These are phyloP conservation scores for Candida boidinii DNA, from an alignment of 805 yeast genomes.

Conservation along the genomic window DNA sequence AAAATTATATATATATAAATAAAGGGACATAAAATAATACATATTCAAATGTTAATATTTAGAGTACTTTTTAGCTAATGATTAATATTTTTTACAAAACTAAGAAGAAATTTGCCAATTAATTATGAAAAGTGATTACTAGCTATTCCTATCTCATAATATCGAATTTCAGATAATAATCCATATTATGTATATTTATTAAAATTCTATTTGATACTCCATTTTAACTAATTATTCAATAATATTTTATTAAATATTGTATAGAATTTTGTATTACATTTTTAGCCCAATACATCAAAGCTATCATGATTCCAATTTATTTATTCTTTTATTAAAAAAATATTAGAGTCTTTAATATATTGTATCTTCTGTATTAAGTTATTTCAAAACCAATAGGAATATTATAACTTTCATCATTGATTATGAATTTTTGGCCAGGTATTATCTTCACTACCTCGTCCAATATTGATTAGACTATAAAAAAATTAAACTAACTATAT, in stretches of 20 bases:
- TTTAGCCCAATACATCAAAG: constrained; percentile 14
- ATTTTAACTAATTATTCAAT: constrained; percentile 4
- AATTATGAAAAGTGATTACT: constrained; percentile 11
- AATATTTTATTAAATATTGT: constrained; percentile 4
- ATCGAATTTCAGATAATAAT: constrained; percentile 11
- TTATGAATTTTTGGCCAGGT: constrained; percentile 12
- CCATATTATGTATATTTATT: constrained; percentile 6
- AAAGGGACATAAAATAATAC: background rate
- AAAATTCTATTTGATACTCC: constrained; percentile 3
- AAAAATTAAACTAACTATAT: constrained; percentile 3
- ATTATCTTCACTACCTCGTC: constrained; percentile 12
- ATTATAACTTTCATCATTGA: constrained; percentile 11
- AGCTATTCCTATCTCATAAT: constrained; percentile 11
- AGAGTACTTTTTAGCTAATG: constrained; percentile 8
- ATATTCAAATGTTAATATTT: background rate
- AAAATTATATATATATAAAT: background rate
- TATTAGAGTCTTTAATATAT: constrained; percentile 4
- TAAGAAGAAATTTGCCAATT: constrained; percentile 10
- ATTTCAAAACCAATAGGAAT: constrained; percentile 10
- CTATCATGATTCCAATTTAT: constrained; percentile 13
- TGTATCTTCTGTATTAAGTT: constrained; percentile 6
- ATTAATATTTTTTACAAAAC: constrained; percentile 15
- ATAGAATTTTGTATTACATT: constrained; percentile 11
- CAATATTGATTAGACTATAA: constrained; percentile 10
- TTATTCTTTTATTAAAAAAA: constrained; percentile 7